phyloP scores from a whole-genome alignment of 2,329 filamentous ascomycete species.

The Aspergillus sp. region DNA sequence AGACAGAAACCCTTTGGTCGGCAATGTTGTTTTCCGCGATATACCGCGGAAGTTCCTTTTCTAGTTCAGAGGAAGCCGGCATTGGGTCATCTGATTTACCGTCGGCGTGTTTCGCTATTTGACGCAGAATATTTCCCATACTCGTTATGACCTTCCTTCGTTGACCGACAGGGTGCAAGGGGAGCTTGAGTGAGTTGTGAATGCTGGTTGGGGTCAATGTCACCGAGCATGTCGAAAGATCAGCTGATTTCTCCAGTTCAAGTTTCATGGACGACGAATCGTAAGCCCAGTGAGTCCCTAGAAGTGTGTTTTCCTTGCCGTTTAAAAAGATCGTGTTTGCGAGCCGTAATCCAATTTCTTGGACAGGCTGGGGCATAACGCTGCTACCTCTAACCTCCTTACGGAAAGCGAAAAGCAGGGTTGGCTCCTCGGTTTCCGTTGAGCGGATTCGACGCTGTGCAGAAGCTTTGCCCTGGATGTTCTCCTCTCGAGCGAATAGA shows the following conservation, averaged over 20 bases:
- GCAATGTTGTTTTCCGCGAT: conserved; percentile 38
- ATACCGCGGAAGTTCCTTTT: conserved; percentile 42
- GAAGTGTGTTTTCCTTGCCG: conserved; percentile 41
- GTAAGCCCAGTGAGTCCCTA: conserved; percentile 37
- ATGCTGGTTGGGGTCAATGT: conserved; percentile 17
- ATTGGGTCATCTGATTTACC: conserved; percentile 29
- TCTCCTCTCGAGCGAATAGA: conserved; percentile 25
- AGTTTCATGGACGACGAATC: conserved; percentile 22
- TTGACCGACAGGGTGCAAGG: conserved; percentile 37
- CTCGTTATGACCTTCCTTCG: conserved; percentile 40
- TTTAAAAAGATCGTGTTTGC: conserved; percentile 45
- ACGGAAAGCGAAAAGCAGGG: conserved; percentile 31
- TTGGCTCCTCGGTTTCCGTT: conserved; percentile 32
- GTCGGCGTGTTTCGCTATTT: conserved; percentile 36
- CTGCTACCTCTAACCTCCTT: conserved; percentile 5
- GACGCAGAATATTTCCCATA: conserved; percentile 46
- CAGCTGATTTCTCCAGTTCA: conserved; percentile 24
- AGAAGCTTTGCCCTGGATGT: conserved; percentile 31
- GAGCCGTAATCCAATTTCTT: conserved; percentile 41
- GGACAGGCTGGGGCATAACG: conserved; percentile 9
- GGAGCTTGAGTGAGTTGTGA: conserved; percentile 27
- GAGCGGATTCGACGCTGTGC: conserved; percentile 29
- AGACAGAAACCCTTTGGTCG: conserved; percentile 41
- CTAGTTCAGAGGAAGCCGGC: conserved; percentile 43
- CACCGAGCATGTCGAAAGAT: conserved; percentile 35